These are phyloP conservation scores for Neurospora cerealis DNA, from an alignment of 495 filamentous ascomycete genomes.

Conservation along the genomic window DNA sequence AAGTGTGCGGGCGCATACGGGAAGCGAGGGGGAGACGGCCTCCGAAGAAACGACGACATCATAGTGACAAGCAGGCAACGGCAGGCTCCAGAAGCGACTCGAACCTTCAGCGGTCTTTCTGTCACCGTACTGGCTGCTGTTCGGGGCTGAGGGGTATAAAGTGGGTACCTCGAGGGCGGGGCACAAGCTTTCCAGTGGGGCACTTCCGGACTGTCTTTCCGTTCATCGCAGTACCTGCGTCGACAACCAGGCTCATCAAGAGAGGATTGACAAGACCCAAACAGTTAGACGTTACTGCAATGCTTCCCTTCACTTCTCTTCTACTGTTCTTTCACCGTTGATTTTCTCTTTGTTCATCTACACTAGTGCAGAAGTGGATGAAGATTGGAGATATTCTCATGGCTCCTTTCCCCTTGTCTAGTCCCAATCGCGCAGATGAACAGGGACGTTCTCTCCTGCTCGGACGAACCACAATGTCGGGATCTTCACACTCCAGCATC, in stretches of 20 bases:
- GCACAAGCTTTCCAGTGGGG: background rate
- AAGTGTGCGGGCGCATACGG: background rate
- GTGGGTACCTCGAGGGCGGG: background rate
- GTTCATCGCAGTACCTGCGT: background rate
- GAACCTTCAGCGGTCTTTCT: constrained; percentile 10
- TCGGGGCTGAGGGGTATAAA: background rate
- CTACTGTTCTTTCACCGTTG: background rate
- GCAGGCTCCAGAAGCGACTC: constrained; percentile 13
- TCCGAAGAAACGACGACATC: constrained; percentile 1
- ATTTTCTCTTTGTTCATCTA: background rate
- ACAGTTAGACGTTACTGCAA: background rate
- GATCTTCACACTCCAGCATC: background rate
- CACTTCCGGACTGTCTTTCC: background rate
- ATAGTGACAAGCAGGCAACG: background rate
- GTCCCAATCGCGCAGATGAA: background rate
- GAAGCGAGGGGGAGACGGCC: background rate
- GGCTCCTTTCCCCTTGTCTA: no score
- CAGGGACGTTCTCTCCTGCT: background rate
- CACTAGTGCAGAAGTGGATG: no score
- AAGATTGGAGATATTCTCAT: no score
- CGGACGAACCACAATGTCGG: background rate
- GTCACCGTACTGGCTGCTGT: background rate
- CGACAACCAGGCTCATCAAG: background rate
- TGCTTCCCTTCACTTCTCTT: background rate
- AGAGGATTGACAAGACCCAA: background rate